These are phyloP conservation scores for Neurospora sp. DNA, from an alignment of 495 filamentous ascomycete genomes.

Conservation along the genomic window DNA sequence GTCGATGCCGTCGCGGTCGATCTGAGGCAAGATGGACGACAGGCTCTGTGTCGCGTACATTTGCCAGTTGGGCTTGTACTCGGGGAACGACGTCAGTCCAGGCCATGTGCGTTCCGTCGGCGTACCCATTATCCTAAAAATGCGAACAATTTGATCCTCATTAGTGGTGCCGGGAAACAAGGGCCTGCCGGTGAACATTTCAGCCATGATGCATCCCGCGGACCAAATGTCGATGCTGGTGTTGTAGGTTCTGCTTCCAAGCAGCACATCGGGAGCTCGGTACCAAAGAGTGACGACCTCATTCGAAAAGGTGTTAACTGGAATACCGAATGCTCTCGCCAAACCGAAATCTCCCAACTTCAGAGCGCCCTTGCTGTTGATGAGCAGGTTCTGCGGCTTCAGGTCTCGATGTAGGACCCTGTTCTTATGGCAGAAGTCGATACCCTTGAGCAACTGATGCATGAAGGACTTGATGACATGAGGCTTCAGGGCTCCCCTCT, in stretches of 20 bases:
- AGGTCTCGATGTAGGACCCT: slow-evolving; percentile 91
- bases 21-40: slow-evolving; percentile 73
- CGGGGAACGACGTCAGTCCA: slow-evolving; percentile 77
- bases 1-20: slow-evolving; percentile 78
- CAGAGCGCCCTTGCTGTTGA: slow-evolving; percentile 81
- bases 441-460: slow-evolving; percentile 87
- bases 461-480: slow-evolving; percentile 93
- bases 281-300: slow-evolving; percentile 98
- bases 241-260: slow-evolving; percentile 87
- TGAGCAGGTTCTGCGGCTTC: slow-evolving; percentile 91
- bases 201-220: slow-evolving; percentile 96
- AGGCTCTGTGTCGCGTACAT: slow-evolving; percentile 93
- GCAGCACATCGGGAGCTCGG: slow-evolving; percentile 83
- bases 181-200: slow-evolving; percentile 91
- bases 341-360: slow-evolving; percentile 95
- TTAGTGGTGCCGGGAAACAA: slow-evolving; percentile 94
- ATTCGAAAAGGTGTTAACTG: slow-evolving; percentile 96
- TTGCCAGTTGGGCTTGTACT: slow-evolving; percentile 90
- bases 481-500: slow-evolving; percentile 73
- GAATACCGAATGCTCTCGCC: slow-evolving; percentile 88
- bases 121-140: slow-evolving; percentile 96
- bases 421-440: slow-evolving; percentile 95
- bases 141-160: slow-evolving; percentile 89
- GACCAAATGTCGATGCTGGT: slow-evolving; percentile 98
- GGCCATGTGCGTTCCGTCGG: slow-evolving; percentile 90